Evolutionary conservation across 2,329 filamentous ascomycete species (phyloP).

Genomic region (Zymoseptoria brevis): DNA sequence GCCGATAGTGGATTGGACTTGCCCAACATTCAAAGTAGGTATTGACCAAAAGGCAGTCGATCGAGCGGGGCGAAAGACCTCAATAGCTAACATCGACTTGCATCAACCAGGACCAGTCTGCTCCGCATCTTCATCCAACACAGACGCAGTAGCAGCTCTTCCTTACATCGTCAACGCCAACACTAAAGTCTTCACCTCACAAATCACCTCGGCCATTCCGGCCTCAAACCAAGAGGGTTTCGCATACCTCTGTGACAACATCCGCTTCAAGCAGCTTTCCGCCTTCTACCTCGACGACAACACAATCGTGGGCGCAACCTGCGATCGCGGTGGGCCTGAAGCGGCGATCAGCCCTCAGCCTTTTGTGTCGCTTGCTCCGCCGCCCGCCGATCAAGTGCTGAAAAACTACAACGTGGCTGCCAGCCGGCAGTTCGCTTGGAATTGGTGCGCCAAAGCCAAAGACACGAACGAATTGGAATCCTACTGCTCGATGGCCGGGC

Average conservation of each 20-base stretch:
- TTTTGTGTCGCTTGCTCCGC: slow-evolving; percentile 3
- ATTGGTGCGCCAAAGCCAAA: slow-evolving; percentile 13
- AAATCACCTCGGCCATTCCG: slow-evolving; percentile 19
- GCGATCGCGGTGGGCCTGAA: slow-evolving; percentile 8
- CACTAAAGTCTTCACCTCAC: slow-evolving; percentile 20
- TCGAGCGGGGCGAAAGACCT: not conserved
- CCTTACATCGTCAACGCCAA: slow-evolving; percentile 14
- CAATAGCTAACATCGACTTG: not conserved
- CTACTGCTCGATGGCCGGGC: slow-evolving; percentile 9
- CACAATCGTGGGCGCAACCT: slow-evolving; percentile 15
- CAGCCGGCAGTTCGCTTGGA: slow-evolving; percentile 16
- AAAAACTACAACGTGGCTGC: slow-evolving; percentile 12
- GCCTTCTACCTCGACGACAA: slow-evolving; percentile 18
- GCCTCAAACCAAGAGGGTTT: slow-evolving; percentile 9
- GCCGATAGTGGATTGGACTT: slow-evolving; percentile 13
- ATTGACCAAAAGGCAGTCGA: not conserved
- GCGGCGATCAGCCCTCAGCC: slow-evolving; percentile 5
- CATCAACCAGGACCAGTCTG: slow-evolving; percentile 14
- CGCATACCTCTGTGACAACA: slow-evolving; percentile 21
- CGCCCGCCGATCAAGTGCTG: slow-evolving; percentile 7
- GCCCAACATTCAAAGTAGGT: slow-evolving; percentile 11
- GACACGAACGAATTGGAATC: slow-evolving; percentile 7
- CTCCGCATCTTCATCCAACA: slow-evolving; percentile 6
- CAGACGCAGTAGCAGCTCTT: slow-evolving; percentile 15
- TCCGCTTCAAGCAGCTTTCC: slow-evolving; percentile 17